Conservation (phyloP, 495 filamentous ascomycete genomes). For the Talaromyces stipitatus region DNA sequence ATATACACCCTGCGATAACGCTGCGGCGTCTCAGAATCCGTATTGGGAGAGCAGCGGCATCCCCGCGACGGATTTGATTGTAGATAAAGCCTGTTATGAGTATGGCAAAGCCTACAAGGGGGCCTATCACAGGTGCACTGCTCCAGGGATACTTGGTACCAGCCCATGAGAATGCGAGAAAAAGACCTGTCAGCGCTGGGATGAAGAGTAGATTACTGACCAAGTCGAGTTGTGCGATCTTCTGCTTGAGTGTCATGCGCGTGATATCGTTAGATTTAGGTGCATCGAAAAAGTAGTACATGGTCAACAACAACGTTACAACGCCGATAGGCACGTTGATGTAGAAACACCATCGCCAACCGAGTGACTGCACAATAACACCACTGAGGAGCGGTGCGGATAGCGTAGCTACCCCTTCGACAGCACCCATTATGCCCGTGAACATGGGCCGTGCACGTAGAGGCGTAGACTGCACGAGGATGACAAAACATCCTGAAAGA, state of each 20-base stretch:
- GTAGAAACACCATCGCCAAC: constrained; percentile 64
- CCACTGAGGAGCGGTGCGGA: constrained; percentile 38
- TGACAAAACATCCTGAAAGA: constrained; percentile 35
- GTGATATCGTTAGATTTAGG: constrained; percentile 19
- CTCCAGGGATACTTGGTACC: constrained; percentile 50
- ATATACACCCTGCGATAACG: constrained; percentile 22
- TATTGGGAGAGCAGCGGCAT: constrained; percentile 56
- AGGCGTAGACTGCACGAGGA: constrained; percentile 31
- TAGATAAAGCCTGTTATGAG: constrained; percentile 43
- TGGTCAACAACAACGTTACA: constrained; percentile 15
- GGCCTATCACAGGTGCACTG: constrained; percentile 42
- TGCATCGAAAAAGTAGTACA: constrained; percentile 13
- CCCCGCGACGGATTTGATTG: constrained; percentile 49
- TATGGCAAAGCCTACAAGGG: constrained; percentile 44
- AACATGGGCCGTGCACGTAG: constrained; percentile 28
- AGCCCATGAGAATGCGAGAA: constrained; percentile 65
- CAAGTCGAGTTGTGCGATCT: constrained; percentile 45
- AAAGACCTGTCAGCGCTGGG: constrained; percentile 48
- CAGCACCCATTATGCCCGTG: constrained; percentile 12
- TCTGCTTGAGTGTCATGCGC: constrained; percentile 18
- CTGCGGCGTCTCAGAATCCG: constrained; percentile 52
- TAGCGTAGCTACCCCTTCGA: constrained; percentile 44
- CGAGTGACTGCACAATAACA: constrained; percentile 43
- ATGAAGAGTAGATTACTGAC: constrained; percentile 51
- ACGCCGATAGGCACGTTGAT: constrained; percentile 44